These are phyloP conservation scores for Litchi chinensis DNA, from an alignment of 345 rosid genomes.

Conservation along the genomic window DNA sequence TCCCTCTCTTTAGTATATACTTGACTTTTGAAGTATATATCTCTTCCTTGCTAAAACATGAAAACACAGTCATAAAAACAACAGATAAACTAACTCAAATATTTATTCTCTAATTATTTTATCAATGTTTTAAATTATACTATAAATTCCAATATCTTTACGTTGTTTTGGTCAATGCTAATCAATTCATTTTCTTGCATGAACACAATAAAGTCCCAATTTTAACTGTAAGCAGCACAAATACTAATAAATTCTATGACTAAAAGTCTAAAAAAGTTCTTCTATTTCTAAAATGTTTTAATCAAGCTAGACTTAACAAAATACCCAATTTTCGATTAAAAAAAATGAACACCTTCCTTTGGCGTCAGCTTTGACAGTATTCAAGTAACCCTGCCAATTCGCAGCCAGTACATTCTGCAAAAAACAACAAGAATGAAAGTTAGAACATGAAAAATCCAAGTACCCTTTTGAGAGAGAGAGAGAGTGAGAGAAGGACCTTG, in stretches of 20 bases:
- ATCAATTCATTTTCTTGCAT: background rate
- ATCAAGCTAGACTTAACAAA: background rate
- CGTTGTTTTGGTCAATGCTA: background rate
- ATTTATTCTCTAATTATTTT: background rate
- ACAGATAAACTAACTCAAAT: slow-evolving; percentile 1
- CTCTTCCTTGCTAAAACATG: slow-evolving; percentile 52
- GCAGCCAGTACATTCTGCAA: slow-evolving; percentile 74
- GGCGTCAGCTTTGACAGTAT: slow-evolving; percentile 81
- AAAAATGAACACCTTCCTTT: slow-evolving; percentile 61
- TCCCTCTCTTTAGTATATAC: slow-evolving; percentile 73
- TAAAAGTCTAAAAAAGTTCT: background rate
- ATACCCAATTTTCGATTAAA: background rate
- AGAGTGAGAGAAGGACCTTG: slow-evolving; percentile 49
- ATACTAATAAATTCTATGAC: background rate
- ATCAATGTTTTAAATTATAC: background rate
- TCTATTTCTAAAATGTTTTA: background rate
- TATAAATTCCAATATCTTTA: background rate
- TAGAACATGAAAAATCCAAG: background rate
- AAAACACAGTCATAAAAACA: slow-evolving; percentile 7
- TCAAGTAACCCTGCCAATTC: slow-evolving; percentile 77
- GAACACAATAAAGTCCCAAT: background rate
- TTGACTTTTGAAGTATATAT: slow-evolving; percentile 78
- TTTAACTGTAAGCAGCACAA: background rate
- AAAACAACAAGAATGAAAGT: background rate
- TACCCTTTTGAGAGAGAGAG: background rate